phyloP scores from a whole-genome alignment of 768 basidiomycete genomes.

The Tulasnella sp. region DNA sequence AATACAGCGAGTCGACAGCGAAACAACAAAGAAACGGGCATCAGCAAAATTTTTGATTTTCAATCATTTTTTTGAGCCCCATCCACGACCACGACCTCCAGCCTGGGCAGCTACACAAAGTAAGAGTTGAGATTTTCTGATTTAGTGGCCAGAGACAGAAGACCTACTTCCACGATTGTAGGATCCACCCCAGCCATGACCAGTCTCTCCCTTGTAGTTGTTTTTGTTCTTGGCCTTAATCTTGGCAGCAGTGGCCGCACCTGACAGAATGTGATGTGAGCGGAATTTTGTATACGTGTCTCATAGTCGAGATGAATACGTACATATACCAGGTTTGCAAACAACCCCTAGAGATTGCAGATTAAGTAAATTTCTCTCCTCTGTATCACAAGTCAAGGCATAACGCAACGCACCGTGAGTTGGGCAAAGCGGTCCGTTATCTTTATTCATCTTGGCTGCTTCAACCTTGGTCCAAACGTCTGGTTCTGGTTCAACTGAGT shows the following conservation, averaged over 20 bases:
- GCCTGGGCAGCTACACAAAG: neutral
- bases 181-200: no score
- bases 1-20: neutral
- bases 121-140: neutral
- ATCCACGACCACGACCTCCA: neutral
- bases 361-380: no score
- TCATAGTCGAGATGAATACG: no score
- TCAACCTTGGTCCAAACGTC: no score
- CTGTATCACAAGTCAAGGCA: no score
- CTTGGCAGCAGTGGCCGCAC: neutral
- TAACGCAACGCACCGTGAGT: no score
- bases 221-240: neutral
- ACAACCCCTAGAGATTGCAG: no score
- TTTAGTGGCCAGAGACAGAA: neutral
- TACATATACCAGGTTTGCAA: no score
- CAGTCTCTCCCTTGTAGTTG: neutral
- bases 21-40: neutral
- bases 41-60: neutral
- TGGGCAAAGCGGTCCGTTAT: no score
- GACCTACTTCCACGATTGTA: neutral
- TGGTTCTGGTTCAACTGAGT: no score
- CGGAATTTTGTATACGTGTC: no score
- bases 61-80: neutral
- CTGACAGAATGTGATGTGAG: neutral
- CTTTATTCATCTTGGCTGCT: no score